Evolutionary conservation across 352 stramenopile genomes (phyloP).

Genomic region (Thalassiosira oceanica): DNA sequence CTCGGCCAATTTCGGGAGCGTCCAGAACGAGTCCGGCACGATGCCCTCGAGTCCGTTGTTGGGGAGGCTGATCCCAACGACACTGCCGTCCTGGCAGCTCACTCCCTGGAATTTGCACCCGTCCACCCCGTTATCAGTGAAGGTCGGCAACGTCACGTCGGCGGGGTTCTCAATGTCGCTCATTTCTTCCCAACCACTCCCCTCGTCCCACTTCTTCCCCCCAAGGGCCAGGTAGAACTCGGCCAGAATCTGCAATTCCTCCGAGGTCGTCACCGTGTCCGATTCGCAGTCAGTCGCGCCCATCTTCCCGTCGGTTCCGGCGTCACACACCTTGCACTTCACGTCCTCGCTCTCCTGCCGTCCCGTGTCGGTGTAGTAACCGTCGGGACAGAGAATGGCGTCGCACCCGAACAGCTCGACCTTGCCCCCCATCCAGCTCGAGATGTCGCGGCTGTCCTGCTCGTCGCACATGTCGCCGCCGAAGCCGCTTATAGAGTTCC

Average conservation of each 20-base stretch:
- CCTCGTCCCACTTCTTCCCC: constrained; percentile 50
- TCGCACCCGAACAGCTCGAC: constrained; percentile 70
- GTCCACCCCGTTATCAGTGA: constrained; percentile 26
- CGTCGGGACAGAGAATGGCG: constrained; percentile 71
- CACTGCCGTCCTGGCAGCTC: constrained; percentile 21
- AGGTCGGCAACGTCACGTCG: constrained; percentile 48
- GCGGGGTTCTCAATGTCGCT: constrained; percentile 30
- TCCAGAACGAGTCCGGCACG: constrained; percentile 43
- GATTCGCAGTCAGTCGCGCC: constrained; percentile 32
- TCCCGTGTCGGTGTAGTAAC: constrained; percentile 52
- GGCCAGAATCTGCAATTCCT: constrained; percentile 51
- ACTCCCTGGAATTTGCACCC: constrained; percentile 50
- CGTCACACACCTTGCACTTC: constrained; percentile 52
- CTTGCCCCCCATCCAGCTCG: constrained; percentile 69
- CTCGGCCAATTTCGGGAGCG: constrained; percentile 31
- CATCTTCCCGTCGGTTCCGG: constrained; percentile 22
- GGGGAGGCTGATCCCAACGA: constrained; percentile 23
- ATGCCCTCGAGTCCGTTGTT: constrained; percentile 47
- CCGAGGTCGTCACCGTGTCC: neutral
- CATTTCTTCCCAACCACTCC: constrained; percentile 49
- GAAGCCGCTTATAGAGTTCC: constrained; percentile 66
- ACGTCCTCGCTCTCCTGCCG: constrained; percentile 45
- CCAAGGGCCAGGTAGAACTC: constrained; percentile 59
- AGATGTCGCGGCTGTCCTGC: constrained; percentile 11
- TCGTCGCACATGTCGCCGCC: constrained; percentile 46